Base-by-base conservation (phyloP, 306 rosid genomes). In the Casuarina glauca region DNA sequence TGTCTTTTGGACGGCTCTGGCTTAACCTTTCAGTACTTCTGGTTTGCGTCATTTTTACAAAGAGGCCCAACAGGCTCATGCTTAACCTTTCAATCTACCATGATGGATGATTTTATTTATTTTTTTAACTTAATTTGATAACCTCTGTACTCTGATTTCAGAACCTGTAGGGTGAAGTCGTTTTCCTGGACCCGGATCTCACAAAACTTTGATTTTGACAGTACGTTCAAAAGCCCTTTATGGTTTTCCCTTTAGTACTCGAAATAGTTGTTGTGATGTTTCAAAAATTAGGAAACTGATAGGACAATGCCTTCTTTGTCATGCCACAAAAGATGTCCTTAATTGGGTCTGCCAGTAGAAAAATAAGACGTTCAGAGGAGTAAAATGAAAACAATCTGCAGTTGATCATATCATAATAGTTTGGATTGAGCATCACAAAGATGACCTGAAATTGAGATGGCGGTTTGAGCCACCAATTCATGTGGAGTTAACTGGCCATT, bases 271-370 rank as follows among this genome's bases (percentile, higher is more conserved):
- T n/a, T 62, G 45, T 79, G 85, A 78, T 73, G 74, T 84, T 87
- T 86, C 89, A 69, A 68, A 79, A 70, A 49, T 13, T 35, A 76
- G 84, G 89, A 77, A 77, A 49, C 68, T 80, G 79, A 79, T 79
- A 69, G 80, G 72, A 76, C 76, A 72, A 66, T 49, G 13, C 78
- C 73, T 64, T 64, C 63, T 75, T 71, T 78, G 82, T 38, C 76
- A 78, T 76, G 68, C 75, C 81, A 20, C 9, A 43, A 1, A 52
- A n/a, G 62, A 58, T 35, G 72, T 32, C 69, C 45, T 48, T 52
- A 70, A 72, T 5, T 45, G 54, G 32, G 38, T n/a, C 16, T 48
- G 32, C n/a, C 81, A 7, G 42, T 4, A 36, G 2, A 32, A 26
- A 10, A 60, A 60, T 15, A 61, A 61, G 36, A 61, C 11, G 68